Percentiles rank a stretch among this genome's conserved stretches.
phyloP scores from a whole-genome alignment of 805 yeast species.

The Schwanniomyces yamadae region DNA sequence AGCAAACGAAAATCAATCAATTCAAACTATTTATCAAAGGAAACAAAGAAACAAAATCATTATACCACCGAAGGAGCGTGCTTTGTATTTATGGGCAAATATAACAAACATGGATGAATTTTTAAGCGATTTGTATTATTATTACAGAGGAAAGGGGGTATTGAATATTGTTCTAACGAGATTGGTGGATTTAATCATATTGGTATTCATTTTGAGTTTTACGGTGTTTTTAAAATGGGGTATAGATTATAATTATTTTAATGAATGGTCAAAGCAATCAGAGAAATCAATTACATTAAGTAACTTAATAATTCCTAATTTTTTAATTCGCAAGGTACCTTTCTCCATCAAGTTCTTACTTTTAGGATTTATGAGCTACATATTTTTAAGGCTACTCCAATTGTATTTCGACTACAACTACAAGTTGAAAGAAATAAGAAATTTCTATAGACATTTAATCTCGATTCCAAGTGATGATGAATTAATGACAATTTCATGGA shows the following conservation, averaged over 20 bases:
- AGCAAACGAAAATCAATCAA: conserved; percentile 9
- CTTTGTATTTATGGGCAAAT: conserved; percentile 96
- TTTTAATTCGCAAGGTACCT: conserved; percentile 45
- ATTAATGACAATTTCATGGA: conserved; percentile 92
- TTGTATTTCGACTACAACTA: conserved; percentile 57
- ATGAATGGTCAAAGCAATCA: conserved; percentile 20
- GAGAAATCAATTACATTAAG: conserved; percentile 25
- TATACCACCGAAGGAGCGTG: conserved; percentile 61
- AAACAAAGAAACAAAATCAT: conserved; percentile 15
- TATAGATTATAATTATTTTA: conserved; percentile 53
- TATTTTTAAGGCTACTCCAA: conserved; percentile 52
- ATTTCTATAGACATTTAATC: conserved; percentile 72
- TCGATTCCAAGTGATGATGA: conserved; percentile 71
- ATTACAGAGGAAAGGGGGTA: conserved; percentile 83
- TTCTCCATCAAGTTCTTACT: conserved; percentile 54
- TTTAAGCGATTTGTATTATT: conserved; percentile 76
- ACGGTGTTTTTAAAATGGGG: conserved; percentile 81
- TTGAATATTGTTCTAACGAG: conserved; percentile 71
- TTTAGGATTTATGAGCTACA: conserved; percentile 58
- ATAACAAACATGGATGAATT: conserved; percentile 88
- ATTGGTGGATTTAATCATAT: conserved; percentile 64
- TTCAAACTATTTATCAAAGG: conserved; percentile 12
- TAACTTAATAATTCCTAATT: conserved; percentile 38
- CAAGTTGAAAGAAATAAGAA: conserved; percentile 68
- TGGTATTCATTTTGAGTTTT: conserved; percentile 76